These are phyloP conservation scores for Russula sp. DNA, from an alignment of 768 basidiomycete genomes.

Conservation along the genomic window DNA sequence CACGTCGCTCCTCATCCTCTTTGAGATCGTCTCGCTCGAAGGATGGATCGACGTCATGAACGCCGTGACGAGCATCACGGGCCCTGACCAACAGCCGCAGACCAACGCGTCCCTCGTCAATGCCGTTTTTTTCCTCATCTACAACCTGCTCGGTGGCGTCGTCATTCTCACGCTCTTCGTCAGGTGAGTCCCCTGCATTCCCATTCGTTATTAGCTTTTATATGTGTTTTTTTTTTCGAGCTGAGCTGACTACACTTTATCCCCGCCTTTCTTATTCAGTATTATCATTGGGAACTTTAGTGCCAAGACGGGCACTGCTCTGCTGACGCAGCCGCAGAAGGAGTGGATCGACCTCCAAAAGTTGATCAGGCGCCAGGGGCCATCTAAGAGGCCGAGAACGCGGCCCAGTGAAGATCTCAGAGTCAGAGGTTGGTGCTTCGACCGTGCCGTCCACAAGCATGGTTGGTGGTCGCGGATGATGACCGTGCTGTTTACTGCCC, in stretches of 20 bases:
- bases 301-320: conserved; percentile 76
- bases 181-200: conserved; percentile 44
- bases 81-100: conserved; percentile 58
- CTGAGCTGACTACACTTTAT: conserved; percentile 4
- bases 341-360: conserved; percentile 95
- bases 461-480: conserved; percentile 86
- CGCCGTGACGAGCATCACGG: conserved; percentile 71
- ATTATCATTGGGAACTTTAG: conserved; percentile 95
- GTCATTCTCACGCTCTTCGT: conserved; percentile 88
- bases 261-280: conserved; percentile 35
- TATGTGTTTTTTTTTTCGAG: too few species aligned
- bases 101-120: conserved; percentile 71
- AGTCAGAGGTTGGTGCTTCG: conserved; percentile 82
- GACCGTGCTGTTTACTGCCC: conserved; percentile 71
- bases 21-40: conserved; percentile 93
- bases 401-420: conserved; percentile 50
- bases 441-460: conserved; percentile 84
- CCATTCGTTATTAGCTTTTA: not conserved
- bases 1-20: conserved; percentile 79
- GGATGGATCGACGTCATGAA: conserved; percentile 96
- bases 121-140: conserved; percentile 85
- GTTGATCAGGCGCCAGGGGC: conserved; percentile 77
- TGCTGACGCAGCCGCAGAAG: conserved; percentile 77
- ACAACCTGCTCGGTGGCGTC: conserved; percentile 85
- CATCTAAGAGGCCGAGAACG: conserved; percentile 69